Conservation (phyloP, 2,329 filamentous ascomycete species). For the Pseudogymnoascus sp. region DNA sequence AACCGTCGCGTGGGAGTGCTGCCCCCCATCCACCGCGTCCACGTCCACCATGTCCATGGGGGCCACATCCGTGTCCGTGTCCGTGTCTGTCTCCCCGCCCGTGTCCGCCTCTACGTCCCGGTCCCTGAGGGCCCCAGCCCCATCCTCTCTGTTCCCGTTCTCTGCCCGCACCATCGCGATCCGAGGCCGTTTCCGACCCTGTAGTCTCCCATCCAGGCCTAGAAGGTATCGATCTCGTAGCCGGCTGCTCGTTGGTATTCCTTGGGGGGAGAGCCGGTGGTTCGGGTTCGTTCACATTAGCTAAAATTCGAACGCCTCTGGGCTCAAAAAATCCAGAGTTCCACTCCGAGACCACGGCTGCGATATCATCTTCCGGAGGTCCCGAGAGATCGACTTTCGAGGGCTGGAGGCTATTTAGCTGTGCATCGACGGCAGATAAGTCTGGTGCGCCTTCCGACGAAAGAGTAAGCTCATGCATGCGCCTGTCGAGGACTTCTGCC, state of each 20-base stretch:
- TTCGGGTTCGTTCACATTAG: not conserved
- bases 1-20: not conserved
- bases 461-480: slow-evolving; percentile 22
- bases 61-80: not conserved
- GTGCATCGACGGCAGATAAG: slow-evolving; percentile 35
- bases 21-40: not conserved
- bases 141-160: not conserved
- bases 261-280: slow-evolving; percentile 14
- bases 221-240: slow-evolving; percentile 24
- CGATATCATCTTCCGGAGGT: slow-evolving; percentile 21
- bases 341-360: slow-evolving; percentile 45
- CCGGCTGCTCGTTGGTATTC: slow-evolving; percentile 17
- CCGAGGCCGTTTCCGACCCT: slow-evolving; percentile 28
- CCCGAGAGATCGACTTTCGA: slow-evolving; percentile 13
- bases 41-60: not conserved
- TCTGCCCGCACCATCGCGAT: slow-evolving; percentile 19
- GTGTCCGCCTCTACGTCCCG: not conserved
- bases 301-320: slow-evolving; percentile 38
- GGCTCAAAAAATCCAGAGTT: slow-evolving; percentile 50
- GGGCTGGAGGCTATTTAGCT: slow-evolving; percentile 33
- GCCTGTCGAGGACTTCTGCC: slow-evolving; percentile 32
- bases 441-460: slow-evolving; percentile 19
- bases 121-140: not conserved
- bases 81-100: not conserved
- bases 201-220: not conserved